Percentiles rank a stretch among this genome's conserved stretches.
Conservation (phyloP, 2,329 filamentous ascomycete species). For the Penicillium sp. region DNA sequence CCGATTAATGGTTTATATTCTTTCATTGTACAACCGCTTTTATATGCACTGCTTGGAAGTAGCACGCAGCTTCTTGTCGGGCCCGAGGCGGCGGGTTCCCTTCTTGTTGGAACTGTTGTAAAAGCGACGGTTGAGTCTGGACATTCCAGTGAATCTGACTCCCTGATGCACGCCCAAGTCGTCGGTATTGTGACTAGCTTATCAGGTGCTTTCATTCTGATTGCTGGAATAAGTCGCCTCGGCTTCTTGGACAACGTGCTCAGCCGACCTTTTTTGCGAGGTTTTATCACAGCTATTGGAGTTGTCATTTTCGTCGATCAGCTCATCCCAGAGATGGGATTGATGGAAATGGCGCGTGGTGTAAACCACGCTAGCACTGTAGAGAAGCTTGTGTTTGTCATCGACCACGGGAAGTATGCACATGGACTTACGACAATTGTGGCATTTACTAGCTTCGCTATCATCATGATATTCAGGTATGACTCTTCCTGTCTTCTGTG, state of each 20-base stretch:
- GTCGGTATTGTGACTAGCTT: constrained; percentile 86
- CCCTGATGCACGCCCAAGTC: constrained; percentile 71
- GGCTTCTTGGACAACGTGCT: constrained; percentile 94
- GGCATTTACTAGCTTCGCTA: constrained; percentile 71
- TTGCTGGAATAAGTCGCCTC: constrained; percentile 76
- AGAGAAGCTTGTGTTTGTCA: constrained; percentile 78
- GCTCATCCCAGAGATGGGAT: constrained; percentile 81
- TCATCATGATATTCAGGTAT: constrained; percentile 86
- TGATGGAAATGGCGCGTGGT: constrained; percentile 63
- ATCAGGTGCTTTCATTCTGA: constrained; percentile 81
- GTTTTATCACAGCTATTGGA: constrained; percentile 96
- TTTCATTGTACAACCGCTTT: constrained; percentile 85
- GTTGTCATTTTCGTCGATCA: constrained; percentile 96
- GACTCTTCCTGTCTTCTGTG: not conserved
- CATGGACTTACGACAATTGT: constrained; percentile 75
- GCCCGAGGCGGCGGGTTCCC: constrained; percentile 87
- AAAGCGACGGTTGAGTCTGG: constrained; percentile 70
- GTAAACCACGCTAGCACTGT: constrained; percentile 80
- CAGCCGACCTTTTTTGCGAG: constrained; percentile 84
- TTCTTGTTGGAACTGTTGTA: constrained; percentile 84
- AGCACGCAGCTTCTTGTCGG: constrained; percentile 92
- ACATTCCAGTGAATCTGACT: constrained; percentile 60
- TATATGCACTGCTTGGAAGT: constrained; percentile 88
- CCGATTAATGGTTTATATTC: constrained; percentile 92
- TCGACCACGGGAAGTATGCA: constrained; percentile 60